phyloP scores from a whole-genome alignment of 371 early-diverging fungal genomes.

The Actinomortierella wolfii region DNA sequence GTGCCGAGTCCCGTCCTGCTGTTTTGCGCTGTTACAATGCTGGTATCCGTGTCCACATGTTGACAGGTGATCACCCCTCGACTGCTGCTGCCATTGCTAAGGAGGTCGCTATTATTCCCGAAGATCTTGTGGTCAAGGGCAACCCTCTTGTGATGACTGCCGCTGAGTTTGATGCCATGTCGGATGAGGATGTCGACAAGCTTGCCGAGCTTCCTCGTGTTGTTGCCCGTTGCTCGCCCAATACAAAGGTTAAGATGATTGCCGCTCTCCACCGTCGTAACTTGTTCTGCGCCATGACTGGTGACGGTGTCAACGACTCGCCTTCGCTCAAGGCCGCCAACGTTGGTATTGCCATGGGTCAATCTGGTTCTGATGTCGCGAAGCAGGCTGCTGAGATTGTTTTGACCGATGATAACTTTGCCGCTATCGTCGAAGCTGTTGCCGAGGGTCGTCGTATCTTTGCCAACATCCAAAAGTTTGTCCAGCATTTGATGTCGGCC shows the following conservation, averaged over 20 bases:
- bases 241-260: constrained; percentile 97
- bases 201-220: constrained; percentile 86
- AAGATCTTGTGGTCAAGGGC: constrained; percentile 38
- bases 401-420: constrained; percentile 86
- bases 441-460: constrained; percentile 88
- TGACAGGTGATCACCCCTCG: constrained; percentile 93
- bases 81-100: constrained; percentile 95
- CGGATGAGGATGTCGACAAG: constrained; percentile 79
- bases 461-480: constrained; percentile 92
- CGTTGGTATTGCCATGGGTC: constrained; percentile 93
- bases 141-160: constrained; percentile 81
- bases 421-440: constrained; percentile 85
- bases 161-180: constrained; percentile 78
- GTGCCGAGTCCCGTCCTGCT: constrained; percentile 73
- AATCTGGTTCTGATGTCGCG: constrained; percentile 88
- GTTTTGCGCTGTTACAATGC: constrained; percentile 87
- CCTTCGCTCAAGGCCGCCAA: constrained; percentile 89
- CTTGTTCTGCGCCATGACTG: constrained; percentile 75
- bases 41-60: constrained; percentile 93
- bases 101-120: constrained; percentile 85
- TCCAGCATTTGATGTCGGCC: constrained; percentile 84
- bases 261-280: constrained; percentile 87
- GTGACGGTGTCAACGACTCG: constrained; percentile 93
- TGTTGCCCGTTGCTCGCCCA: constrained; percentile 94
- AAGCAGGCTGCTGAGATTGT: constrained; percentile 93